These are phyloP conservation scores for Neopestalotiopsis rosae DNA, from an alignment of 2,329 filamentous ascomycete species.

Conservation along the genomic window DNA sequence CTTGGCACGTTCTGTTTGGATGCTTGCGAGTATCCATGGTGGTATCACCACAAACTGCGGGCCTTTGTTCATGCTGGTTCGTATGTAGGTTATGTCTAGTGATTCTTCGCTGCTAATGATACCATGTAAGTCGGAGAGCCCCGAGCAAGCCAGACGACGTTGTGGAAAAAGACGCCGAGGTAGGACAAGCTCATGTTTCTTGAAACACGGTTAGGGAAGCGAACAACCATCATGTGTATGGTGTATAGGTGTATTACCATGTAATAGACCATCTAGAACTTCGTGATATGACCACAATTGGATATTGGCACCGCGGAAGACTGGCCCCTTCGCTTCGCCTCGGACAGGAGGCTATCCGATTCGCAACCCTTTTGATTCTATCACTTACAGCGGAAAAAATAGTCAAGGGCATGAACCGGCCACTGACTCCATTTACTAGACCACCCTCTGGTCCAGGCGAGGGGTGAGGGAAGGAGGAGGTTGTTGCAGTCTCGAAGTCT, in stretches of 20 bases:
- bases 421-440: background rate
- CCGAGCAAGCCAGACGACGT: conserved; percentile 28
- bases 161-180: conserved; percentile 24
- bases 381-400: too few relatives aligned
- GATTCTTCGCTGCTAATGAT: conserved; percentile 16
- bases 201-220: conserved; percentile 26
- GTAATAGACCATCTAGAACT: conserved; percentile 20
- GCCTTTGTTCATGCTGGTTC: conserved; percentile 28
- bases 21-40: conserved; percentile 20
- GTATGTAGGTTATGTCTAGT: conserved; percentile 17
- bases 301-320: background rate
- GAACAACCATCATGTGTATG: conserved; percentile 27
- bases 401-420: background rate
- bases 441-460: background rate
- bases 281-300: too few relatives aligned
- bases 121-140: too few relatives aligned
- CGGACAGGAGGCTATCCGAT: conserved; percentile 31
- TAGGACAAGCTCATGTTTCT: conserved; percentile 30
- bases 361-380: conserved; percentile 20
- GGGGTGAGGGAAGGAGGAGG: background rate
- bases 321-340: conserved; percentile 26
- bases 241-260: conserved; percentile 29
- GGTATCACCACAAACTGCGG: conserved; percentile 29
- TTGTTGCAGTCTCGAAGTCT: conserved; percentile 5
- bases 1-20: conserved; percentile 25